These are phyloP conservation scores for Oldenlandia corymbosa DNA, from an alignment of 257 asterid species.

Conservation along the genomic window DNA sequence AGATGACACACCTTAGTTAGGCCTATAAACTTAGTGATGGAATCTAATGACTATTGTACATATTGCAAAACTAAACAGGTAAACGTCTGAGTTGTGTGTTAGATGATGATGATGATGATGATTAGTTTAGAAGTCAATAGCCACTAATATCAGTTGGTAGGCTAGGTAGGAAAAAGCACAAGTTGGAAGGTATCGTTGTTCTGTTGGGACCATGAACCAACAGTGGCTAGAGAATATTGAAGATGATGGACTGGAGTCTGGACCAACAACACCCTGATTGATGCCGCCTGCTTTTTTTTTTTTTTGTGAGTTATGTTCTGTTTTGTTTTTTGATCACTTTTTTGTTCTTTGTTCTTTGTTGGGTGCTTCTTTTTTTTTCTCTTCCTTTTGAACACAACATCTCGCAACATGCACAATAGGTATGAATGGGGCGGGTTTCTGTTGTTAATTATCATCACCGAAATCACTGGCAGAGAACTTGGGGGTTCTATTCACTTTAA, in stretches of 20 bases:
- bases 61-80: neutral
- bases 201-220: neutral
- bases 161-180: neutral
- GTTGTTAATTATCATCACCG: neutral
- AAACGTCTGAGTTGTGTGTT: too few species aligned
- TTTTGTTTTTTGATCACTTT: too few species aligned
- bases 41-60: too few species aligned
- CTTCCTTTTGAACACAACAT: too few species aligned
- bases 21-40: too few species aligned
- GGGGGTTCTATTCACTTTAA: neutral
- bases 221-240: neutral
- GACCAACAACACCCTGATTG: neutral
- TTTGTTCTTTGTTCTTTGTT: too few species aligned
- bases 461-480: neutral
- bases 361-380: too few species aligned
- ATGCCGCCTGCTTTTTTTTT: neutral
- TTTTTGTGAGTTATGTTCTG: too few species aligned
- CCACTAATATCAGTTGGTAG: neutral
- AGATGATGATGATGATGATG: neutral
- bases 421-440: neutral
- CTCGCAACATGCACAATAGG: too few species aligned
- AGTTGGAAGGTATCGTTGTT: neutral
- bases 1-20: too few species aligned
- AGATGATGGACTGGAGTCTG: neutral
- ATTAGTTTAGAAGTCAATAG: neutral